Evolutionary conservation across 2,329 filamentous ascomycete genomes (phyloP).

Genomic region (Cladosporium oxysporum): DNA sequence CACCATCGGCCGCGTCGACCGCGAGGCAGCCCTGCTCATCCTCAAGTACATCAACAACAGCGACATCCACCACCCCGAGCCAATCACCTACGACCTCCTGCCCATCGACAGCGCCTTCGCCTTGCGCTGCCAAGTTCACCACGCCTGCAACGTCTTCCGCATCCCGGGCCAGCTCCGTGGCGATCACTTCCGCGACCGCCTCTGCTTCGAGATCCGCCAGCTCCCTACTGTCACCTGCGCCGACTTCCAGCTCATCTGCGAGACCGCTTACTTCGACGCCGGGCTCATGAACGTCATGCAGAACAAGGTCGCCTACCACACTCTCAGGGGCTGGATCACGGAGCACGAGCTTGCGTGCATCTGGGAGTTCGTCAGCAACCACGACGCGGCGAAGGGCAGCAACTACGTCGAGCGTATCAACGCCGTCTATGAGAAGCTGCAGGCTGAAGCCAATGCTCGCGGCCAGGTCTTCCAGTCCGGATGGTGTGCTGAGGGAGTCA

Average conservation of each 20-base stretch:
- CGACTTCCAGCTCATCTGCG: conserved; percentile 22
- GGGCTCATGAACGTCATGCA: conserved; percentile 21
- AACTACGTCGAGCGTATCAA: not conserved
- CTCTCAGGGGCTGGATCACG: conserved; percentile 8
- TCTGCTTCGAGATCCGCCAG: conserved; percentile 19
- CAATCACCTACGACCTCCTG: not conserved
- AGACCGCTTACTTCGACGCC: conserved; percentile 19
- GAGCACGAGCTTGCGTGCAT: not conserved
- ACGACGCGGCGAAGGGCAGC: not conserved
- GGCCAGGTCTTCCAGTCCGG: not conserved
- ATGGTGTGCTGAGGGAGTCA: not conserved
- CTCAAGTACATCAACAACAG: conserved; percentile 20
- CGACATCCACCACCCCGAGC: conserved; percentile 6
- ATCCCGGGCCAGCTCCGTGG: conserved; percentile 20
- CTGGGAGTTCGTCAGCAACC: not conserved
- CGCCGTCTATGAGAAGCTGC: not conserved
- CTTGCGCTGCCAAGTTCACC: conserved; percentile 18
- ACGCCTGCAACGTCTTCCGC: conserved; percentile 16
- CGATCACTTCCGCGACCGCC: conserved; percentile 19
- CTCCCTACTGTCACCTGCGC: not conserved
- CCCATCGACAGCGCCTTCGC: conserved; percentile 15
- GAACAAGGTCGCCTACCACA: conserved; percentile 18
- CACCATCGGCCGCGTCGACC: not conserved
- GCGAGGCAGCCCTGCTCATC: conserved; percentile 9
- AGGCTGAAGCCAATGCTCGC: not conserved